phyloP scores from a whole-genome alignment of 495 filamentous ascomycete species.

The Aspergillus saccharolyticus region DNA sequence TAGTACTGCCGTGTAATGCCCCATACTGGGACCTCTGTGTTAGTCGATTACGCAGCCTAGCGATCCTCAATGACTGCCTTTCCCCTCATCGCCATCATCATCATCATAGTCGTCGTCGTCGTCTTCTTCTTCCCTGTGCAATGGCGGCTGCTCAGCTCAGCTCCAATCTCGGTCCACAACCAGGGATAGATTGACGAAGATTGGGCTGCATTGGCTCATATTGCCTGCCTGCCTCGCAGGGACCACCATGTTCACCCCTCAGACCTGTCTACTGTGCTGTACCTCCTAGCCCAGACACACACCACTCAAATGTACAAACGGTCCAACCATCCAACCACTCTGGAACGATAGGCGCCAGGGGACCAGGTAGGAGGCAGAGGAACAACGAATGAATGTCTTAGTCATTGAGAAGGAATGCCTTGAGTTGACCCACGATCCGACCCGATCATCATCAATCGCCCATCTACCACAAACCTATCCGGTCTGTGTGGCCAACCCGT shows the following conservation, averaged over 20 bases:
- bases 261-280: background rate
- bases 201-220: background rate
- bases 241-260: background rate
- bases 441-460: slow-evolving; percentile 23
- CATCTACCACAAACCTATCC: background rate
- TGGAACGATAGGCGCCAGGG: background rate
- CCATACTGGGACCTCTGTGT: too few relatives aligned
- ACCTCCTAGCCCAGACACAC: too few relatives aligned
- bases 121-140: background rate
- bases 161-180: background rate
- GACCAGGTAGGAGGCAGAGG: background rate
- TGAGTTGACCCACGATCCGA: slow-evolving; percentile 20
- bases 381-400: background rate
- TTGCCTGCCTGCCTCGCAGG: background rate
- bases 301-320: background rate
- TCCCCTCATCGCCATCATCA: background rate
- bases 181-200: background rate
- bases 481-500: background rate
- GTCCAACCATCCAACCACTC: background rate
- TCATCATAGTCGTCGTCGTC: background rate
- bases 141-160: background rate
- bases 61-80: background rate
- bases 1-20: background rate
- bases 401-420: slow-evolving; percentile 2
- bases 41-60: background rate